A percentile compares a stretch with the other conserved stretches of the same genome.
Conservation (phyloP, 2,329 filamentous ascomycete genomes). For the Lithohypha guttulata region DNA sequence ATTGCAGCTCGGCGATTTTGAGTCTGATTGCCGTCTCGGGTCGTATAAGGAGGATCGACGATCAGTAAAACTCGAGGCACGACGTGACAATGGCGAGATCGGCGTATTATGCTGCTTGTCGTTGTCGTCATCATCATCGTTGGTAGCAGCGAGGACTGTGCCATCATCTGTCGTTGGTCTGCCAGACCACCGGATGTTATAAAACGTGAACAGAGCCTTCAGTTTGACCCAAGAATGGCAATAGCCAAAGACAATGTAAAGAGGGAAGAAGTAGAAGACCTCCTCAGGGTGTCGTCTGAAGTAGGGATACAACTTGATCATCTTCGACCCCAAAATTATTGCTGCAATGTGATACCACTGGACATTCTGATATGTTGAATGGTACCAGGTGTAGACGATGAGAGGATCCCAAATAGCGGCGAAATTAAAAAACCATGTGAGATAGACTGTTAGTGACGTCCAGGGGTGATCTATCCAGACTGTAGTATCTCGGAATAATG, state of each 20-base stretch:
- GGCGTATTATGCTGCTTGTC: too few species aligned
- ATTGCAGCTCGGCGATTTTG: too few species aligned
- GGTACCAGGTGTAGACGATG: conserved; percentile 29
- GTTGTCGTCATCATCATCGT: too few species aligned
- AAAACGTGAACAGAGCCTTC: conserved; percentile 45
- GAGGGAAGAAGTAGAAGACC: conserved; percentile 36
- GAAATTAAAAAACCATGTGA: conserved; percentile 44
- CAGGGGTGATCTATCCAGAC: conserved; percentile 25
- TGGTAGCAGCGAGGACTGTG: too few species aligned
- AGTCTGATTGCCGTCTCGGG: too few species aligned
- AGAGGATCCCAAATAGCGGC: conserved; percentile 42
- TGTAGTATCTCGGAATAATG: conserved; percentile 32
- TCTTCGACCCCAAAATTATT: conserved; percentile 48
- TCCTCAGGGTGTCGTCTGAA: conserved; percentile 43
- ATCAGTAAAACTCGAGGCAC: too few species aligned
- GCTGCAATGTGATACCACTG: conserved; percentile 22
- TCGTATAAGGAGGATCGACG: too few species aligned
- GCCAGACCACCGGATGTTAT: too few species aligned
- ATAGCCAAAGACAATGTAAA: conserved; percentile 46
- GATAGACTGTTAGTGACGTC: conserved; percentile 26
- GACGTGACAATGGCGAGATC: too few species aligned
- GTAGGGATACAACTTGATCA: conserved; percentile 46
- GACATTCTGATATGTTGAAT: conserved; percentile 13
- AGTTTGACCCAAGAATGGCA: conserved; percentile 49
- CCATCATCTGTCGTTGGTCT: too few species aligned